Conservation (phyloP, 139 green algal genomes). For the Pseudopediastrum boryanum region DNA sequence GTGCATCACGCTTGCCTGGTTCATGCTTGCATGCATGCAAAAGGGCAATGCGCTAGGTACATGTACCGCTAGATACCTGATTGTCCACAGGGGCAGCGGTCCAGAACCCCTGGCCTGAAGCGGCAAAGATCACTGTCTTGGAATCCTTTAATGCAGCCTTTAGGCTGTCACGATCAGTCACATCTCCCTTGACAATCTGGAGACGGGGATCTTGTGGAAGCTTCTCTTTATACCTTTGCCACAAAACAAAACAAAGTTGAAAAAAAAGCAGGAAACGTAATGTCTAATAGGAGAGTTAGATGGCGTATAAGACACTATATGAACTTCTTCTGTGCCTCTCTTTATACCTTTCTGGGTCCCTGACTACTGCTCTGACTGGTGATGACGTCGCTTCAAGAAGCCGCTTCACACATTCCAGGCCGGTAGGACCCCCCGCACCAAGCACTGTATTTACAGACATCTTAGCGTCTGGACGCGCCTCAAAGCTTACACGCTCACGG, state of each 20-base stretch:
- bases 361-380: slow-evolving; percentile 39
- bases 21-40: too few species aligned
- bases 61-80: slow-evolving; percentile 33
- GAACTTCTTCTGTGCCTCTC: too few species aligned
- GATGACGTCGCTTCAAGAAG: slow-evolving; percentile 34
- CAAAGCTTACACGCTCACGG: too few species aligned
- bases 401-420: slow-evolving; percentile 58
- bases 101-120: slow-evolving; percentile 56
- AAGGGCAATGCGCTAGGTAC: too few species aligned
- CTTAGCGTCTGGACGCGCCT: too few species aligned
- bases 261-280: too few species aligned
- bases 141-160: slow-evolving; percentile 1
- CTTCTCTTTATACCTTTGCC: too few species aligned
- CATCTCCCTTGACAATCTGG: slow-evolving; percentile 57
- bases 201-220: too few species aligned
- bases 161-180: slow-evolving; percentile 39
- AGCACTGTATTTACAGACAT: slow-evolving; percentile 55
- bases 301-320: too few species aligned
- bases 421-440: slow-evolving; percentile 61
- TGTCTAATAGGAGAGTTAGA: too few species aligned
- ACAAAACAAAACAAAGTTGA: too few species aligned
- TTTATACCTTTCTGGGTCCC: neutral
- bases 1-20: too few species aligned
- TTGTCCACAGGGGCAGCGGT: slow-evolving; percentile 56
- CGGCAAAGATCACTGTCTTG: slow-evolving; percentile 59